These are phyloP conservation scores for Chlorella sp. DNA, from an alignment of 139 green algal genomes.

Conservation along the genomic window DNA sequence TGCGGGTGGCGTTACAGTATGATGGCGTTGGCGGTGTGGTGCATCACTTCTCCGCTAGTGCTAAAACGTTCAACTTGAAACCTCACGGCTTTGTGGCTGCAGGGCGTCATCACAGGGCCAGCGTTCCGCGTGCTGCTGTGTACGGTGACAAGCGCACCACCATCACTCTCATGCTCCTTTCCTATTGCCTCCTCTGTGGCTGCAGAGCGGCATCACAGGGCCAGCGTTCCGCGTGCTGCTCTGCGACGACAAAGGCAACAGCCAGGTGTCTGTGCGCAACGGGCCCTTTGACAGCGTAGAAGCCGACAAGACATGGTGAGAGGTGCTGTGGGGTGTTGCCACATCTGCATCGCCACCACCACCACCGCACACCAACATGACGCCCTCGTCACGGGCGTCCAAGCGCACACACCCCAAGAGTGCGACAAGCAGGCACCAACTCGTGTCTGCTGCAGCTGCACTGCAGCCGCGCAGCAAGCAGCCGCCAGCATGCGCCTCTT, in stretches of 20 bases:
- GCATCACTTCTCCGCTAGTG: background rate
- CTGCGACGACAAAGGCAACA: background rate
- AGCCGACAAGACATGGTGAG: background rate
- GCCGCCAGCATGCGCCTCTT: background rate
- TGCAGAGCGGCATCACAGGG: background rate
- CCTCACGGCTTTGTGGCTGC: background rate
- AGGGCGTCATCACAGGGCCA: background rate
- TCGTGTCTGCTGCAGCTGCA: too few relatives aligned
- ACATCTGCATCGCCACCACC: background rate
- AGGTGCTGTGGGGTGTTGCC: background rate
- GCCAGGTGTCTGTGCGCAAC: background rate
- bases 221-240: background rate
- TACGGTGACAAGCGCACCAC: background rate
- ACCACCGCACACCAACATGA: too few relatives aligned
- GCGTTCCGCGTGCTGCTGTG: background rate
- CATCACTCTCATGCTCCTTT: background rate
- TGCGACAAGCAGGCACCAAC: background rate
- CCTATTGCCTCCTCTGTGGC: background rate
- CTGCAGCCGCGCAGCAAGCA: too few relatives aligned
- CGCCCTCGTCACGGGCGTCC: background rate
- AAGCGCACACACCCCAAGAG: background rate
- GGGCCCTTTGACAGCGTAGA: background rate
- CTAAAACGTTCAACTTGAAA: background rate
- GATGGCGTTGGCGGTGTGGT: too few relatives aligned
- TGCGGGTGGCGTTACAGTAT: background rate